A percentile compares a stretch with the other conserved stretches of the same genome.
phyloP scores from a whole-genome alignment of 139 green algal species.

The Picochlorum sp. region DNA sequence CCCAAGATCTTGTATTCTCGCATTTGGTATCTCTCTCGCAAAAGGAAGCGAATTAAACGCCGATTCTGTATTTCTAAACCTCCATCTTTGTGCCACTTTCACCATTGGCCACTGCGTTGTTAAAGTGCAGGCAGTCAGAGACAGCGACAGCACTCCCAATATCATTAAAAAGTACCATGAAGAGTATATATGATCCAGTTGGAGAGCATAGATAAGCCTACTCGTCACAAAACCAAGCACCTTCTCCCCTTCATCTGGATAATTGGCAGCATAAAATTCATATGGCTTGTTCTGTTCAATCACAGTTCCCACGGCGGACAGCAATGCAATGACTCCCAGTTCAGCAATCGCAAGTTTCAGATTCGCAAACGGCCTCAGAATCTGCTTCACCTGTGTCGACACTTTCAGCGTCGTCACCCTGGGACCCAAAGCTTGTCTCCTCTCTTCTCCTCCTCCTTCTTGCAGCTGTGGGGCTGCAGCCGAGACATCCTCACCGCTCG shows the following conservation, averaged over 20 bases:
- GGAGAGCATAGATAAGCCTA: slow-evolving; percentile 46
- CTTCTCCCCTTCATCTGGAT: slow-evolving; percentile 32
- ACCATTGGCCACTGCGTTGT: slow-evolving; percentile 82
- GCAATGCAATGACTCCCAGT: slow-evolving; percentile 63
- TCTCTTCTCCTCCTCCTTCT: too few species aligned
- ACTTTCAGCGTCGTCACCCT: background rate
- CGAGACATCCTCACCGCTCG: too few species aligned
- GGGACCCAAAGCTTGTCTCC: too few species aligned
- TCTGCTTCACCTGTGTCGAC: slow-evolving; percentile 16
- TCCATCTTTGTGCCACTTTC: slow-evolving; percentile 64
- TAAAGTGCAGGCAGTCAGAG: slow-evolving; percentile 82
- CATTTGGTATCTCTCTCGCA: slow-evolving; percentile 53
- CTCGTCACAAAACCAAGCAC: slow-evolving; percentile 75
- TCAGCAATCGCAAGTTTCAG: slow-evolving; percentile 78
- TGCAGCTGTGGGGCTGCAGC: too few species aligned
- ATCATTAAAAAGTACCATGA: slow-evolving; percentile 78
- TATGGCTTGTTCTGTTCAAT: slow-evolving; percentile 81
- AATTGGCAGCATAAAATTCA: slow-evolving; percentile 60
- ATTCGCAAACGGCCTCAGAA: slow-evolving; percentile 57
- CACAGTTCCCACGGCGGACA: slow-evolving; percentile 83
- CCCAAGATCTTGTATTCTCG: slow-evolving; percentile 53
- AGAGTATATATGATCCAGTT: slow-evolving; percentile 84
- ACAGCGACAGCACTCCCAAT: slow-evolving; percentile 70
- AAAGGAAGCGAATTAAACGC: slow-evolving; percentile 26
- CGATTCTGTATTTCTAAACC: slow-evolving; percentile 30